Evolutionary conservation across 805 yeast genomes (phyloP).

Genomic region (Ogataea degrootiae): DNA sequence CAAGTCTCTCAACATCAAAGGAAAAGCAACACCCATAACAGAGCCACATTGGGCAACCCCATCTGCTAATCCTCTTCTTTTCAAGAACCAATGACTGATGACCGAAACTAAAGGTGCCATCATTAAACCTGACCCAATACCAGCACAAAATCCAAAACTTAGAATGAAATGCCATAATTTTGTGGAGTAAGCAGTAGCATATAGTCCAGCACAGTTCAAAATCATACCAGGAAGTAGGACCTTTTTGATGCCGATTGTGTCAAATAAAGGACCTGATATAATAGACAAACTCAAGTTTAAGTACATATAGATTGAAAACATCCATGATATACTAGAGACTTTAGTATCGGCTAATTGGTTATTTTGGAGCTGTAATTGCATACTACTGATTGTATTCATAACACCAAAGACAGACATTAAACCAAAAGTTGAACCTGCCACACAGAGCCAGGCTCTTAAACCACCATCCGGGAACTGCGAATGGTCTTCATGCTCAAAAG

Average conservation of each 20-base stretch:
- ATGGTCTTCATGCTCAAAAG: neutral
- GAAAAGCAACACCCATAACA: conserved; percentile 49
- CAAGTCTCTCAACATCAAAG: conserved; percentile 46
- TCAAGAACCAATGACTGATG: conserved; percentile 61
- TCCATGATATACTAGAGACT: conserved; percentile 58
- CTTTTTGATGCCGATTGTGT: conserved; percentile 48
- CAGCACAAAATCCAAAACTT: conserved; percentile 53
- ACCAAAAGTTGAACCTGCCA: neutral
- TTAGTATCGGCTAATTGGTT: conserved; percentile 47
- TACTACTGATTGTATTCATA: conserved; percentile 56
- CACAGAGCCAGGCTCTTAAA: too few relatives aligned
- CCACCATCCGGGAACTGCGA: neutral
- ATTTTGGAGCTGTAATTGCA: conserved; percentile 54
- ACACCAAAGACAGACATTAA: conserved; percentile 39
- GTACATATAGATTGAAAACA: conserved; percentile 56
- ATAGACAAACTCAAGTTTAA: conserved; percentile 42
- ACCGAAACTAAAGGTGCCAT: conserved; percentile 61
- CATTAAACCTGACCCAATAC: conserved; percentile 57
- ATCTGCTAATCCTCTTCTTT: conserved; percentile 53
- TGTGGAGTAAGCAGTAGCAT: conserved; percentile 48
- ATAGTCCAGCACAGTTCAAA: conserved; percentile 43
- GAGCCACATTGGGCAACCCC: conserved; percentile 49
- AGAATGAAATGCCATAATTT: conserved; percentile 53
- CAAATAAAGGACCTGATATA: conserved; percentile 48
- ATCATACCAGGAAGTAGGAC: conserved; percentile 44